Evolutionary conservation across 1,284 basidiomycete species (phyloP).

Genomic region (Taiwanofungus camphoratus): DNA sequence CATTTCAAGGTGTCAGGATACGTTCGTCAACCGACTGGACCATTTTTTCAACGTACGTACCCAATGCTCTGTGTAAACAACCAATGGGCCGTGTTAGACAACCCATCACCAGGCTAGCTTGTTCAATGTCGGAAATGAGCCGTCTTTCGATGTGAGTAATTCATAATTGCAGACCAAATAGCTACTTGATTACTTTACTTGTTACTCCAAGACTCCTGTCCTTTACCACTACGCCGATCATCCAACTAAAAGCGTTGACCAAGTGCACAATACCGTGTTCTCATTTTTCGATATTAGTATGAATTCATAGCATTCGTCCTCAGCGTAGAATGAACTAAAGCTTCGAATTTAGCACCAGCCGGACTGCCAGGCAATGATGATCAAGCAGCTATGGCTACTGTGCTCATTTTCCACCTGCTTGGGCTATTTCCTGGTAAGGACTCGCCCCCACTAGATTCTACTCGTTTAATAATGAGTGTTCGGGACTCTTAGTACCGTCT

Average conservation of each 20-base stretch:
- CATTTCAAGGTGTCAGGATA: slow-evolving; percentile 20
- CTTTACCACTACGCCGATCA: slow-evolving; percentile 36
- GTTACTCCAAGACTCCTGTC: slow-evolving; percentile 33
- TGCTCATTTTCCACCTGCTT: slow-evolving; percentile 57
- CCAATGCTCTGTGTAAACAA: background rate
- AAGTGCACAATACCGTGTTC: slow-evolving; percentile 36
- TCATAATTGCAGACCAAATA: slow-evolving; percentile 2
- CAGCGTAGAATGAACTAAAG: too few relatives aligned
- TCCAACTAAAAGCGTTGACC: slow-evolving; percentile 33
- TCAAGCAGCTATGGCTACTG: slow-evolving; percentile 62
- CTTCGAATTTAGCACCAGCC: slow-evolving; percentile 33
- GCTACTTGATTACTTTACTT: background rate
- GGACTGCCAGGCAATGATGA: slow-evolving; percentile 56
- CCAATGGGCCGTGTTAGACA: too few relatives aligned
- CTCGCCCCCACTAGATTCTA: background rate
- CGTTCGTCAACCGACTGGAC: slow-evolving; percentile 37
- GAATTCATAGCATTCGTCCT: too few relatives aligned
- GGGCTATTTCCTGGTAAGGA: slow-evolving; percentile 51
- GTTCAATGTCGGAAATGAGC: slow-evolving; percentile 35
- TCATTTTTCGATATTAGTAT: slow-evolving; percentile 36
- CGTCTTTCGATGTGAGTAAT: slow-evolving; percentile 50
- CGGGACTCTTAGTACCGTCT: slow-evolving; percentile 33
- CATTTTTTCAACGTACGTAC: slow-evolving; percentile 54
- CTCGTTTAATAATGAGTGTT: background rate
- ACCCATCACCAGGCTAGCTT: slow-evolving; percentile 36